Evolutionary conservation across 2,329 filamentous ascomycete genomes (phyloP).

Genomic region (Fusarium albidum): DNA sequence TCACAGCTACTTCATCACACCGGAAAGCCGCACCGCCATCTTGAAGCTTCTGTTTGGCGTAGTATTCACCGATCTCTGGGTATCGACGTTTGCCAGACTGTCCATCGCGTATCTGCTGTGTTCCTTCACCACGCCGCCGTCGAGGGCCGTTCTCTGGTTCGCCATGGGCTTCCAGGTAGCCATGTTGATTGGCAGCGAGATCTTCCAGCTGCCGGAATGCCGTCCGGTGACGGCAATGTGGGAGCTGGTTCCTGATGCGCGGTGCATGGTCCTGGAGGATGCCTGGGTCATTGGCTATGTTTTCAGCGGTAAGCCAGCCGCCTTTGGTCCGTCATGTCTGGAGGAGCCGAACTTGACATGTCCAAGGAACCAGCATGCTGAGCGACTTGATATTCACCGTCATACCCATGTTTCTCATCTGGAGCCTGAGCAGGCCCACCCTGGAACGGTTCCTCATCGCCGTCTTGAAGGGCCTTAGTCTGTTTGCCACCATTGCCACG

Average conservation of each 20-base stretch:
- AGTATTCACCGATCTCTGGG: not conserved
- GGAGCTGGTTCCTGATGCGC: not conserved
- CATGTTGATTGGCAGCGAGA: not conserved
- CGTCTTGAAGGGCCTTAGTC: slow-evolving; percentile 6
- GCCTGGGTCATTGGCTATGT: slow-evolving; percentile 3
- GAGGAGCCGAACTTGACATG: too few relatives aligned
- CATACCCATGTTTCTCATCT: slow-evolving; percentile 6
- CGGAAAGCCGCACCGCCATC: not conserved
- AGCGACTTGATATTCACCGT: slow-evolving; percentile 3
- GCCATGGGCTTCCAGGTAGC: not conserved
- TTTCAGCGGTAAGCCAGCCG: not conserved
- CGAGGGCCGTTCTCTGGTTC: not conserved
- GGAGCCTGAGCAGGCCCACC: not conserved
- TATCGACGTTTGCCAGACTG: not conserved
- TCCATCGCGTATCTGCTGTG: not conserved
- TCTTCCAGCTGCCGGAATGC: not conserved
- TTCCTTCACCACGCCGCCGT: not conserved
- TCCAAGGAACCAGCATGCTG: not conserved
- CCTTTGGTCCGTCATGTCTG: too few relatives aligned
- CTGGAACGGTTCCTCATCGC: not conserved
- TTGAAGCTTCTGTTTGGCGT: not conserved
- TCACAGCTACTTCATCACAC: not conserved
- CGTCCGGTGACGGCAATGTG: not conserved
- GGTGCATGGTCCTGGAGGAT: not conserved
- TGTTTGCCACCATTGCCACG: slow-evolving; percentile 1